Base-by-base conservation (phyloP, 1,284 basidiomycete species). In the Bondarzewia mesenterica region DNA sequence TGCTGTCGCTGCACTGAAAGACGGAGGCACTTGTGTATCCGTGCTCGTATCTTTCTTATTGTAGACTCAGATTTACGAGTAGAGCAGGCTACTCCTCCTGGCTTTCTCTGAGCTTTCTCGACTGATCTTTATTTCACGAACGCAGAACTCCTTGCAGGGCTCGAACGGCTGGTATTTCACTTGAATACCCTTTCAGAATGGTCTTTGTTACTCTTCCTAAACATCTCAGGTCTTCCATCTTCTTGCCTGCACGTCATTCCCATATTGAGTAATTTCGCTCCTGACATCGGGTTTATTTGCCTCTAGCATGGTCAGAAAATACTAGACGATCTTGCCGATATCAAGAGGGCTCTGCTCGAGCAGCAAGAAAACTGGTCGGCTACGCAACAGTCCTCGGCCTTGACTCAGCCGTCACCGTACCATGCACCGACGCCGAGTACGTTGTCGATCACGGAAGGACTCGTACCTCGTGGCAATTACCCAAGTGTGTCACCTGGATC, bases 281-380 rank as follows among this genome's bases (percentile, higher is more conserved):
- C 15, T 23, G 14, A 41, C 39, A 22, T 22, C 22, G 39, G 21
- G 41, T 45, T 44, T 49, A 45, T 32, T 47, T 26, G 36, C 15
- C 14, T 26, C 16, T 57, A 86, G 84, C 85, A 86, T 51, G 84
- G 84, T 10, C 78, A 84, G 61, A 75, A 82, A 49, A 83, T 85
- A 46, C 68, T 86, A 27, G 62, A 67, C 23, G 58, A 54, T 40
- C 56, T 70, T 36, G 58, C 61, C 48, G 57, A 62, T 18, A 57
- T 70, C 47, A 71, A 69, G 48, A 58, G 60, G 2, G 49, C 61
- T 2, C 66, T 72, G 8, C 60, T 69, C 23, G 61, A 62, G 16
- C 61, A 60, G 14, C 67, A 65, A 48, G 69, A 70, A 55, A 55
- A 57, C 20, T 72, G 66, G 65, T 50, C 44, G 35, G 49, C 48